A percentile compares a stretch with the other conserved stretches of the same genome.
Conservation (phyloP, 805 yeast species). For the Candida endomychidarum region DNA sequence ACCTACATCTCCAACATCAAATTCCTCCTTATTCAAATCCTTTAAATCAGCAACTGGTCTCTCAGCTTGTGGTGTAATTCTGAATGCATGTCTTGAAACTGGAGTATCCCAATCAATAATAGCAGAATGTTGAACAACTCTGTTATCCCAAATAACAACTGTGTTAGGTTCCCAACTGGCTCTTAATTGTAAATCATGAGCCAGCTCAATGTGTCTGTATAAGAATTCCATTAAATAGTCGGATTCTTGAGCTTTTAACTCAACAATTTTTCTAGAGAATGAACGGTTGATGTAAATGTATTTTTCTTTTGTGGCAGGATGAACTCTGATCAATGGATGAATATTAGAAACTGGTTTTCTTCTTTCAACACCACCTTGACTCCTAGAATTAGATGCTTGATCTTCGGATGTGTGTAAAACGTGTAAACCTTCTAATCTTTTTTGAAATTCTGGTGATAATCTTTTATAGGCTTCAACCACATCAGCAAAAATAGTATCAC, state of each 20-base stretch:
- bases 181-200: conserved; percentile 65
- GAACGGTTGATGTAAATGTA: conserved; percentile 55
- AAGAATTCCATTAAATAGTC: conserved; percentile 59
- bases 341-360: conserved; percentile 64
- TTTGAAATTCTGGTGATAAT: conserved; percentile 63
- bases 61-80: conserved; percentile 74
- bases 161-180: conserved; percentile 71
- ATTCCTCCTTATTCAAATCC: conserved; percentile 39
- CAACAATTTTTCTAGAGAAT: conserved; percentile 67
- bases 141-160: conserved; percentile 78
- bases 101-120: conserved; percentile 70
- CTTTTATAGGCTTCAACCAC: conserved; percentile 68
- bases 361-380: conserved; percentile 62
- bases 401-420: conserved; percentile 70
- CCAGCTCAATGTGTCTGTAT: conserved; percentile 49
- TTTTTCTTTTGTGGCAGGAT: conserved; percentile 70
- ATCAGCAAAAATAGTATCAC: conserved; percentile 80
- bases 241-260: conserved; percentile 71
- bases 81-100: conserved; percentile 66
- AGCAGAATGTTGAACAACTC: conserved; percentile 68
- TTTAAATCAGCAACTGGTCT: conserved; percentile 53
- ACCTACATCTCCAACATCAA: conserved; percentile 30
- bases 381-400: conserved; percentile 60
- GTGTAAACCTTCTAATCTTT: conserved; percentile 57
- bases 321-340: conserved; percentile 71